These are phyloP conservation scores for Suillus paluster DNA, from an alignment of 768 basidiomycete genomes.

Conservation along the genomic window DNA sequence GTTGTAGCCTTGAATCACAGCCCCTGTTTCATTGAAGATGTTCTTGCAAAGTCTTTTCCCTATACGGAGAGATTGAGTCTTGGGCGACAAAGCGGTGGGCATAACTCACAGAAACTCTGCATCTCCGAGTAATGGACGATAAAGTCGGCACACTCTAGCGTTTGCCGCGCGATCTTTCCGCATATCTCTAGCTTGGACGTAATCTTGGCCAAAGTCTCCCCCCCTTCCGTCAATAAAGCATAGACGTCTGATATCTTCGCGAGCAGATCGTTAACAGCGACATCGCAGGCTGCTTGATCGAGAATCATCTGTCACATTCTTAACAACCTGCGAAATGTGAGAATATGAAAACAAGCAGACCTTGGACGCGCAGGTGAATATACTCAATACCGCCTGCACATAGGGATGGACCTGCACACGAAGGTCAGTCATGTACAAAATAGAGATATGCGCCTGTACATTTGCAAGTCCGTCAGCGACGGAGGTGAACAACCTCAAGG, in stretches of 20 bases:
- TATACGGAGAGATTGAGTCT: neutral
- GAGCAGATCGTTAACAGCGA: slow-evolving; percentile 2
- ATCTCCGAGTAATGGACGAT: slow-evolving; percentile 30
- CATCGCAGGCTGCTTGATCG: slow-evolving; percentile 1
- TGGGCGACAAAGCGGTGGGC: neutral
- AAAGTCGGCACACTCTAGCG: slow-evolving; percentile 31
- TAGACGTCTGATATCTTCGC: slow-evolving; percentile 6
- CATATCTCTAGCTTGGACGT: neutral
- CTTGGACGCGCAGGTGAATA: slow-evolving; percentile 1
- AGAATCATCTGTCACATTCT: slow-evolving; percentile 4
- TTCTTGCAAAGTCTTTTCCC: slow-evolving; percentile 7
- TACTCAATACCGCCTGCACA: slow-evolving; percentile 1
- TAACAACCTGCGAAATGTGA: neutral
- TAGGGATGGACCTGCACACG: slow-evolving; percentile 5
- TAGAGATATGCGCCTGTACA: neutral
- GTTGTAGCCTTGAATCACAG: neutral
- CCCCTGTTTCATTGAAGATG: neutral
- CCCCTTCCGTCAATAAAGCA: slow-evolving; percentile 5
- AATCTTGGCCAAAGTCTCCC: slow-evolving; percentile 1
- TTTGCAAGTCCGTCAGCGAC: neutral
- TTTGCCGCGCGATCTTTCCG: slow-evolving; percentile 15
- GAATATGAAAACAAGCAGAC: neutral
- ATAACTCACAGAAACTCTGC: slow-evolving; percentile 23
- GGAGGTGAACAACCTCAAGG: slow-evolving; percentile 2
- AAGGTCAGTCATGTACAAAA: neutral